phyloP scores from a whole-genome alignment of 495 filamentous ascomycete species.

The Penicillium chermesinum region DNA sequence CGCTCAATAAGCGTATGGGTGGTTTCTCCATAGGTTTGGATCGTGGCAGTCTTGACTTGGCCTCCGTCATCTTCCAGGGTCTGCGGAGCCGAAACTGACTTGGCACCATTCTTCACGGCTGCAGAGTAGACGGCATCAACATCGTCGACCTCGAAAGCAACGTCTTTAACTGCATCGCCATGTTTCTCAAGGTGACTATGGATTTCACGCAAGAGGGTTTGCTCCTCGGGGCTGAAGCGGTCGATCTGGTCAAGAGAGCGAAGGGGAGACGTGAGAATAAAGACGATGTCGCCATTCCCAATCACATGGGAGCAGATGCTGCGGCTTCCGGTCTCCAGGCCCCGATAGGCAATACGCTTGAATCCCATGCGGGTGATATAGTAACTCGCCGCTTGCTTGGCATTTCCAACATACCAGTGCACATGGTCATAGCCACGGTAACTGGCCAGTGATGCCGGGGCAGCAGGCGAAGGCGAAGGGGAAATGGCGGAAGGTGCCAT shows the following conservation, averaged over 20 bases:
- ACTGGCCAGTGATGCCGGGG: slow-evolving; percentile 37
- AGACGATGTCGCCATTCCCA: slow-evolving; percentile 68
- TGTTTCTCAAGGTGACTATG: slow-evolving; percentile 72
- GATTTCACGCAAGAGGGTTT: slow-evolving; percentile 58
- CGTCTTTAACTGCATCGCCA: slow-evolving; percentile 87
- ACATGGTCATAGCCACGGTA: slow-evolving; percentile 85
- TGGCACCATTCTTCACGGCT: slow-evolving; percentile 66
- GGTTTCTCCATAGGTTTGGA: slow-evolving; percentile 86
- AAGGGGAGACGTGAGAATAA: slow-evolving; percentile 79
- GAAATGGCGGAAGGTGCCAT: slow-evolving; percentile 75
- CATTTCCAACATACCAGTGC: slow-evolving; percentile 93
- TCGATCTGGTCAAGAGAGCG: slow-evolving; percentile 50
- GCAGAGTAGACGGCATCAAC: slow-evolving; percentile 66
- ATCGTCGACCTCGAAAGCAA: slow-evolving; percentile 85
- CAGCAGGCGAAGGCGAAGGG: slow-evolving; percentile 39
- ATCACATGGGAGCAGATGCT: slow-evolving; percentile 75
- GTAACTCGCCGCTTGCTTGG: slow-evolving; percentile 84
- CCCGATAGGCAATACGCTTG: slow-evolving; percentile 70
- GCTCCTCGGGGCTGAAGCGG: slow-evolving; percentile 51
- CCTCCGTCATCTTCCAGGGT: slow-evolving; percentile 44
- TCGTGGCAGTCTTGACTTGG: slow-evolving; percentile 62
- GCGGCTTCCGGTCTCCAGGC: slow-evolving; percentile 80
- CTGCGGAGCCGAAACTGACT: slow-evolving; percentile 53
- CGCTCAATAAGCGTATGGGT: slow-evolving; percentile 82
- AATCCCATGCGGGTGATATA: slow-evolving; percentile 85